Evolutionary conservation across 2,329 filamentous ascomycete genomes (phyloP), one percentile per base, ranked within the genome.

Genomic region (Fusarium sp.): DNA sequence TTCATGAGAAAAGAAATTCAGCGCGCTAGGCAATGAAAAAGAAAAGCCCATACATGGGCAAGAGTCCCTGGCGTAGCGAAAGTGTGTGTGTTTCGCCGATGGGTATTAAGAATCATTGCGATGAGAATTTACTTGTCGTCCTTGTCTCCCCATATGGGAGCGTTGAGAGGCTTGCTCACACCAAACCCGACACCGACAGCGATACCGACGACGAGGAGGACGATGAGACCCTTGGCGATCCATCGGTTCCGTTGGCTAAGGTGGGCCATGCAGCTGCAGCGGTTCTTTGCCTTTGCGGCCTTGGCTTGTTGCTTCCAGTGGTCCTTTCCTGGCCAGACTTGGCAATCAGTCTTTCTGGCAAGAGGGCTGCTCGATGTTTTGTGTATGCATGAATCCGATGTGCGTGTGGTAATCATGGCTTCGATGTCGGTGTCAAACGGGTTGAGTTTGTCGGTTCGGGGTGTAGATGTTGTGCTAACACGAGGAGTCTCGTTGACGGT

Each of bases 251-350:
- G 83, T 71, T 81, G 82, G 79, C 81, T 85, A 50, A 89, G 80
- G 31, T 77, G 76, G 42, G 84, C 83, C 77, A 89, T 79, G 64
- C 82, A 86, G 55, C 82, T 82, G 76, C 86, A 88, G 41, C 71
- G 58, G 54, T 79, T 82, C 63, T 82, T 84, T 66, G 80, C 80
- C 79, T 87, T 87, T 60, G 84, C 84, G 13, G 80, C 83, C 76
- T 85, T 85, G 63, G 85, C 85, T 79, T 87, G 87, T 62, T 82
- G 80, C 76, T 84, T 86, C 86, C 87, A 88, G 73, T 88, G 83
- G 23, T 84, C 81, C 72, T 87, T 83, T 57, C 84, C 84, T 7
- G 87, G 87, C 87, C 87, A 90, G 18, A 88, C 85, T 42, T 84
- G 80, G 70, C 82, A 84, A 62, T 89, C 85, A 49, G 74, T 77